Evolutionary conservation across 805 yeast species (phyloP).

Genomic region (Geotrichum ghanense): DNA sequence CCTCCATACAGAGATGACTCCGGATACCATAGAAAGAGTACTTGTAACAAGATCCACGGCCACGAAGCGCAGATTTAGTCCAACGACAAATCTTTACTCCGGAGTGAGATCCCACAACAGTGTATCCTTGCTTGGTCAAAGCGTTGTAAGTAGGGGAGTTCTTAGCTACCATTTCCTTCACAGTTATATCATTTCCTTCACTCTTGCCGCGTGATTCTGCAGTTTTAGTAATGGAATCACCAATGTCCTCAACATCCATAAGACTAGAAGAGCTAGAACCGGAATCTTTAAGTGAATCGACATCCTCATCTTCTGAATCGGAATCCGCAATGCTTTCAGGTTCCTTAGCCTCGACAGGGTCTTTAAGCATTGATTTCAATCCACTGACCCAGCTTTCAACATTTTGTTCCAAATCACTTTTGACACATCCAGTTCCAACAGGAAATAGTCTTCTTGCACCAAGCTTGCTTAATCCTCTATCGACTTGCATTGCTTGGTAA

Average conservation of each 20-base stretch:
- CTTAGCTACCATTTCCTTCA: constrained; percentile 79
- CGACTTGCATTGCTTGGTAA: constrained; percentile 70
- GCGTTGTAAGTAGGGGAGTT: constrained; percentile 83
- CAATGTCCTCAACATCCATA: constrained; percentile 88
- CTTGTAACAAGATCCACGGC: constrained; percentile 90
- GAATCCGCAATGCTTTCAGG: constrained; percentile 45
- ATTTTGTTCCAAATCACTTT: constrained; percentile 40
- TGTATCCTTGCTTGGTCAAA: constrained; percentile 85
- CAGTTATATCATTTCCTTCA: not conserved
- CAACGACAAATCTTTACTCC: constrained; percentile 94
- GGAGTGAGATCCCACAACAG: constrained; percentile 86
- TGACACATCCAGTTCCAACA: constrained; percentile 72
- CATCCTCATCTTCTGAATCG: constrained; percentile 38
- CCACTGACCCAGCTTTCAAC: constrained; percentile 56
- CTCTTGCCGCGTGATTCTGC: constrained; percentile 20
- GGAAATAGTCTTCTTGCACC: constrained; percentile 86
- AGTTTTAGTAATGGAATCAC: constrained; percentile 26
- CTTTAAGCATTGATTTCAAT: constrained; percentile 50
- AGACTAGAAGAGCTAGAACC: constrained; percentile 8
- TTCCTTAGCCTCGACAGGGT: constrained; percentile 49
- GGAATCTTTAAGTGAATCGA: constrained; percentile 22
- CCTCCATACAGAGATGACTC: constrained; percentile 90
- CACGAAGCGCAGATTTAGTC: constrained; percentile 91
- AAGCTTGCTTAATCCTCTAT: constrained; percentile 61
- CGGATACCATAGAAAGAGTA: constrained; percentile 85